Base-by-base conservation (phyloP, 257 asterid genomes). In the Solanum corneliomulleri region DNA sequence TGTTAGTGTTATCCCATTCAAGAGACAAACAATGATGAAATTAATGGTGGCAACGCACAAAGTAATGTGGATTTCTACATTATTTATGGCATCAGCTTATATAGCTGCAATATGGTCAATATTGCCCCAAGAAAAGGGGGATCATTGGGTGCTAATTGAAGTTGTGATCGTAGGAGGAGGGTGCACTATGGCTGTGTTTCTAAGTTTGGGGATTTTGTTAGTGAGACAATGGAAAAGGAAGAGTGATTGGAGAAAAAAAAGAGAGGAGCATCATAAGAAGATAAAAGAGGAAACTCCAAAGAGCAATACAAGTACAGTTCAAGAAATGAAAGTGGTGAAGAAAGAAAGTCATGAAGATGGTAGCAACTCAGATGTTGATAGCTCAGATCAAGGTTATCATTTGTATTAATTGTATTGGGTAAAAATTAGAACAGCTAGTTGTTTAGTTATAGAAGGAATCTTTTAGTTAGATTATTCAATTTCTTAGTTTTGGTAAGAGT, bases 351-450 rank as follows among this genome's bases (percentile, higher is more conserved):
- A 70, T 31, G 90, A 91, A 35, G 45, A 9, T 16, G 90, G 95
- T 77, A 87, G 88, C 49, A 93, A 93, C 70, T 93, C 93, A 14
- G 92, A 93, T 72, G 89, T 93, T 29, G 95, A 90, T 41, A 93
- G 95, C 92, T 93, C 94, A 4, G 94, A 93, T 90, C 86, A 93
- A 64, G 93, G 95, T 68, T 93, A 91, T 69, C 91, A 92, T 77
- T 81, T 92, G 39, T 93, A 39, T 74, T 75, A 75, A 25, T 75
- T 76, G 21, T 15, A 49, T 49, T 15, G 60, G 60, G 3, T 49
- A 49, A 49, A 49, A 15, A 49, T 49, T 0, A 15, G 15, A 49
- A 49, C 6, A 49, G 0, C 21, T 49, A 47, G 56, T 47, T 47
- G 25, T 58, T 58, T 58, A 58, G 5, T 58, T 58, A 58, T 58